Conservation (phyloP, 177 flowering plant species). For the Vitis hybrid region DNA sequence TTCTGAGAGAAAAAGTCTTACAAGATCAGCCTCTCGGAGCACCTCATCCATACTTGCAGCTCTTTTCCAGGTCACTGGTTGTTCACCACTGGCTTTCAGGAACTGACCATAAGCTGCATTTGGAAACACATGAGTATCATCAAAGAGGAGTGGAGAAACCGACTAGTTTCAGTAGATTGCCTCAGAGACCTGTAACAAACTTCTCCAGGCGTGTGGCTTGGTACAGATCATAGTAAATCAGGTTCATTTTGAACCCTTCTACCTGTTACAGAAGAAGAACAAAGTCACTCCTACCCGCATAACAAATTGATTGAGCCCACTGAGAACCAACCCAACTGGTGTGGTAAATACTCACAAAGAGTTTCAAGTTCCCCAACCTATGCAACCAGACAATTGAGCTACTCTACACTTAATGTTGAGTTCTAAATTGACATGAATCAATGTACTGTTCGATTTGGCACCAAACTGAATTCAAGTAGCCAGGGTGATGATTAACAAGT, state of each 20-base stretch:
- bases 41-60: conserved; percentile 89
- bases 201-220: conserved; percentile 92
- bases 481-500: too few species aligned
- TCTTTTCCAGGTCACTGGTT: conserved; percentile 92
- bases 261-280: conserved; percentile 40
- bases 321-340: too few species aligned
- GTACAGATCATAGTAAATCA: conserved; percentile 90
- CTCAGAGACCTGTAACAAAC: conserved; percentile 76
- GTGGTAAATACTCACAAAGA: too few species aligned
- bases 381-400: neutral
- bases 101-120: conserved; percentile 85
- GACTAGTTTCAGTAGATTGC: neutral
- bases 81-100: conserved; percentile 85
- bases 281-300: neutral
- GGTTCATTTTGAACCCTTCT: conserved; percentile 98
- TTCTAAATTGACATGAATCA: too few species aligned
- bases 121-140: conserved; percentile 9
- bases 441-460: too few species aligned
- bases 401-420: too few species aligned
- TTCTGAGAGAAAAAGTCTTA: conserved; percentile 21
- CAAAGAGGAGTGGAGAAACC: neutral
- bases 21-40: conserved; percentile 87
- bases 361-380: neutral
- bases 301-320: too few species aligned
- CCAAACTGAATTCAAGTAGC: too few species aligned